Conservation (phyloP, 306 rosid genomes). For the Parietaria judaica region DNA sequence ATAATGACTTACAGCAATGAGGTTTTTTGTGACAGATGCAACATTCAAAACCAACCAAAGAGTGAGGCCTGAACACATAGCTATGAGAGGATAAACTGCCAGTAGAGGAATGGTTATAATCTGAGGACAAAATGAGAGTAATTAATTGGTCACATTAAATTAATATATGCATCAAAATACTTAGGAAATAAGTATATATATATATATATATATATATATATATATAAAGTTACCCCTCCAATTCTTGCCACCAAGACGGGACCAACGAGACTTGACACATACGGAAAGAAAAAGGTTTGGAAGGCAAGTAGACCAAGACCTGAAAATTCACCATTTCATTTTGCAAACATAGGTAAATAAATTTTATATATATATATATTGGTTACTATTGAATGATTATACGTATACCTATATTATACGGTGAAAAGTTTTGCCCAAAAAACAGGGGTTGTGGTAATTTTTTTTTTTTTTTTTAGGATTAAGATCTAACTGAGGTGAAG, state of each 20-base stretch:
- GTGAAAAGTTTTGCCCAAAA: neutral
- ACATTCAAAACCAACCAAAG: constrained; percentile 29
- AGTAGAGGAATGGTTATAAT: constrained; percentile 51
- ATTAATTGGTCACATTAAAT: neutral
- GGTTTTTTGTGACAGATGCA: constrained; percentile 42
- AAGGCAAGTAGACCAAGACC: constrained; percentile 1
- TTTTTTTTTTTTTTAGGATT: too few relatives aligned
- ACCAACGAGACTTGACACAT: neutral
- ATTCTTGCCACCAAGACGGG: constrained; percentile 19
- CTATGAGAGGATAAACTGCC: constrained; percentile 49
- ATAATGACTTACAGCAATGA: constrained; percentile 44
- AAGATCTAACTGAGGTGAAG: too few relatives aligned
- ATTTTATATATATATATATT: too few relatives aligned
- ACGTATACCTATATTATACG: too few relatives aligned
- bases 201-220: neutral
- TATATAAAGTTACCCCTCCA: constrained; percentile 32
- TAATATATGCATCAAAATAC: too few relatives aligned
- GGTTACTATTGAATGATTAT: neutral
- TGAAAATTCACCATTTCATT: neutral
- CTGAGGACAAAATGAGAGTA: constrained; percentile 15
- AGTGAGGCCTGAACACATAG: constrained; percentile 38
- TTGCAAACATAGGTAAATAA: neutral
- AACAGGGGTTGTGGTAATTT: neutral
- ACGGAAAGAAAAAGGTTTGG: constrained; percentile 3
- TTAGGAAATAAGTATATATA: too few relatives aligned